Evolutionary conservation across 2,329 filamentous ascomycete species (phyloP).

Genomic region (Capronia coronata): DNA sequence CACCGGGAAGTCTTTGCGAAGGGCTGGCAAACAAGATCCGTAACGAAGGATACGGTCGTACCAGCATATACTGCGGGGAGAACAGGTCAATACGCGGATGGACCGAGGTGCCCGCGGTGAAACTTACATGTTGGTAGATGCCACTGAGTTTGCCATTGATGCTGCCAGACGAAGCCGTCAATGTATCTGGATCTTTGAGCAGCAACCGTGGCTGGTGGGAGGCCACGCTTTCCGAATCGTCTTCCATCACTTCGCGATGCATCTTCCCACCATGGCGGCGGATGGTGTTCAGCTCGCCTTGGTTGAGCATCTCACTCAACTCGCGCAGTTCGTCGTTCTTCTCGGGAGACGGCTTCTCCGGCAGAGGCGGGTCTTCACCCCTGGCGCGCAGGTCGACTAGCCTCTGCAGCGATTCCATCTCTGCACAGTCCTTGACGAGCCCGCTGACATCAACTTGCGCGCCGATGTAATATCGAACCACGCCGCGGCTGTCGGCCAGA

Average conservation of each 20-base stretch:
- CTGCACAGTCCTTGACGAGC: constrained; percentile 59
- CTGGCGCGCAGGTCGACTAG: constrained; percentile 37
- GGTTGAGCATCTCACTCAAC: constrained; percentile 64
- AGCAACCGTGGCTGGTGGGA: constrained; percentile 42
- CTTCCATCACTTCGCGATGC: constrained; percentile 50
- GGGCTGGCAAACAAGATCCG: constrained; percentile 65
- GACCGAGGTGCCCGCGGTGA: background rate
- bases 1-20: constrained; percentile 59
- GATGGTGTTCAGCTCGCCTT: constrained; percentile 59
- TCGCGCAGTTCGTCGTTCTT: constrained; percentile 59
- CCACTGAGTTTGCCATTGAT: constrained; percentile 44
- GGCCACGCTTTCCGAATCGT: constrained; percentile 29
- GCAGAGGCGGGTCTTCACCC: constrained; percentile 29
- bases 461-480: constrained; percentile 63
- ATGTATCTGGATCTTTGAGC: constrained; percentile 41
- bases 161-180: constrained; percentile 25
- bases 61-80: constrained; percentile 37
- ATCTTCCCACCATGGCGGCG: constrained; percentile 58
- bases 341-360: constrained; percentile 25
- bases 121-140: constrained; percentile 53
- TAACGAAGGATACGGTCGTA: constrained; percentile 57
- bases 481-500: constrained; percentile 60
- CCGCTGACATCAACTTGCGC: constrained; percentile 67
- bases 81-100: constrained; percentile 3
- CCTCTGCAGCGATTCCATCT: constrained; percentile 55